phyloP scores from a whole-genome alignment of 1,284 basidiomycete genomes.

The Pterulicium gracile region DNA sequence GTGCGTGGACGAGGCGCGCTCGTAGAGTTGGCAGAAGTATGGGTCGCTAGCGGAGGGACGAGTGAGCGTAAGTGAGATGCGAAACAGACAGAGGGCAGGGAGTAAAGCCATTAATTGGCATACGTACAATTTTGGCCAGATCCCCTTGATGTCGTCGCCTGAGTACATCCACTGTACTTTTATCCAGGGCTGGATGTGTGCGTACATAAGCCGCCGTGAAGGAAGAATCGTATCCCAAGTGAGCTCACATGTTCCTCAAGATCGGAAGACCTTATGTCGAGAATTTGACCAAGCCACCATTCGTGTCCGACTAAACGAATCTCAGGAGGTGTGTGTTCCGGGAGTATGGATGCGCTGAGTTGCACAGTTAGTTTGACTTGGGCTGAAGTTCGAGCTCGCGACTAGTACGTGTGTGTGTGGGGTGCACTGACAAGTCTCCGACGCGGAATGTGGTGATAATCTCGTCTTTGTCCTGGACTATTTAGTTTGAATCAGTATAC shows the following conservation, averaged over 20 bases:
- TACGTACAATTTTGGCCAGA: conserved; percentile 35
- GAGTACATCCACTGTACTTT: conserved; percentile 40
- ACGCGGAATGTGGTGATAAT: too few species aligned
- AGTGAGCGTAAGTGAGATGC: too few species aligned
- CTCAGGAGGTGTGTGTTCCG: conserved; percentile 5
- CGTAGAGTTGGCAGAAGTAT: conserved; percentile 24
- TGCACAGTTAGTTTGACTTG: too few species aligned
- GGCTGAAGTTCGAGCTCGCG: too few species aligned
- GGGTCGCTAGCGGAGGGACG: too few species aligned
- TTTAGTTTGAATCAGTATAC: too few species aligned
- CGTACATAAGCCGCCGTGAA: background rate
- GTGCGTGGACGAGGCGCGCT: conserved; percentile 33
- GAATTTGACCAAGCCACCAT: conserved; percentile 17
- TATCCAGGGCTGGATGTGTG: conserved; percentile 30
- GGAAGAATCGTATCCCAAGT: background rate
- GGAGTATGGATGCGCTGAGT: too few species aligned
- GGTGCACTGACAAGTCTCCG: too few species aligned
- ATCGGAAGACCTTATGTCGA: conserved; percentile 12
- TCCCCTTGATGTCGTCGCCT: conserved; percentile 24
- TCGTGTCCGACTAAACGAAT: conserved; percentile 1
- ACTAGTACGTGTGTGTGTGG: too few species aligned
- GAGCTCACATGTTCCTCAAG: conserved; percentile 5
- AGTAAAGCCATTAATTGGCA: background rate
- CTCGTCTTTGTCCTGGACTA: too few species aligned
- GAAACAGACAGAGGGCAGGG: conserved; percentile 3